Evolutionary conservation across 352 stramenopile genomes (phyloP).

Genomic region (Pythium utonaiense): DNA sequence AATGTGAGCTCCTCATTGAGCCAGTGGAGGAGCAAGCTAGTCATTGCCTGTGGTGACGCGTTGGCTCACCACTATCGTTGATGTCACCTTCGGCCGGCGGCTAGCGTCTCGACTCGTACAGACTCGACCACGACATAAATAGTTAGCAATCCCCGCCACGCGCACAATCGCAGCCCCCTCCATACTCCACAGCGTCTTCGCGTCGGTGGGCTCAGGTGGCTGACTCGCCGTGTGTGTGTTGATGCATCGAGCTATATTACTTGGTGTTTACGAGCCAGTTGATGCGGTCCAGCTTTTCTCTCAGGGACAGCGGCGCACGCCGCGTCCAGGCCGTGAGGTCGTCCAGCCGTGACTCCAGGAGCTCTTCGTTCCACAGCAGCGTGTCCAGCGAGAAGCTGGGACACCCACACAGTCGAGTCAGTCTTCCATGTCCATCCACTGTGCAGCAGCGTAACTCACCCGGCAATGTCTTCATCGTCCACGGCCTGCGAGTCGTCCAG

Average conservation of each 20-base stretch:
- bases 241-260: conserved; percentile 25
- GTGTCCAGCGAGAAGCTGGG: conserved; percentile 70
- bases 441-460: no score
- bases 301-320: conserved; percentile 42
- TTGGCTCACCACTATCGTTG: no score
- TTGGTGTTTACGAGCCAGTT: conserved; percentile 60
- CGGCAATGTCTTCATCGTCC: conserved; percentile 26
- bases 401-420: background rate
- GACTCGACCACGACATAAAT: conserved; percentile 9
- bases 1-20: conserved; percentile 61
- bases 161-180: background rate
- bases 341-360: conserved; percentile 61
- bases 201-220: no score
- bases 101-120: no score
- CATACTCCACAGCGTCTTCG: background rate
- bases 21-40: conserved; percentile 56
- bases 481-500: conserved; percentile 11
- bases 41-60: no score
- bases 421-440: no score
- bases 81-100: no score
- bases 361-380: conserved; percentile 58
- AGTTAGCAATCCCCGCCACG: background rate
- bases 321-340: conserved; percentile 63
- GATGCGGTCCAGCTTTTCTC: conserved; percentile 62
- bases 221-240: background rate